Evolutionary conservation across 441 rosid genomes (phyloP), one percentile per base, ranked within the genome.

Genomic region (Oxalis stricta): DNA sequence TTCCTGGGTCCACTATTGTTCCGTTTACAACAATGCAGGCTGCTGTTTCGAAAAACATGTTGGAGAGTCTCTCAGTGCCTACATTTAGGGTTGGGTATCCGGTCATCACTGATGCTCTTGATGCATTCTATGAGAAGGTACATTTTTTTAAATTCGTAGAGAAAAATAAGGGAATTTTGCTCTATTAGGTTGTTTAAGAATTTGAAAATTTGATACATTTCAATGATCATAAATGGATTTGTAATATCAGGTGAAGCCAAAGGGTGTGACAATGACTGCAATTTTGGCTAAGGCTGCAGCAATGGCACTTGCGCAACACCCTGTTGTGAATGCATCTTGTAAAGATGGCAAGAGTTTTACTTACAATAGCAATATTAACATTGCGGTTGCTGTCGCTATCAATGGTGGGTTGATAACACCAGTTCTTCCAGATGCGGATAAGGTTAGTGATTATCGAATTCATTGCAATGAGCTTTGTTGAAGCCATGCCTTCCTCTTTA

Each of bases 371-470:
- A 83, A 46, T 48, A 72, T 86, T 44, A 86, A 86, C 79, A 68
- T 91, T 42, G 96, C 96, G 0, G 94, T 91, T 19, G 99, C 99
- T 0, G 99, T 91, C 55, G 96, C 99, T 18, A 74, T 86, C 52
- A 71, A 79, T 61, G 99, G 99, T 10, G 95, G 99, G 14, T 52
- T 91, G 76, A 91, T 91, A 33, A 91, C 99, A 17, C 99, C 96
- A 55, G 95, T 91, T 58, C 92, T 91, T 46, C 94, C 77, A 67
- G 94, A 84, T 60, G 96, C 95, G 0, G 95, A 86, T 56, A 91
- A 91, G 91, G 96, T 91, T 46, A 29, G 42, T 8, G 38, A 32
- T 49, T 24, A 15, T 28, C 10, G 24, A 3, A 5, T 1, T 49
- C n/a, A n/a, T n/a, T n/a, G n/a, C n/a, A n/a, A n/a, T n/a, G n/a